Base-by-base conservation (phyloP, 352 stramenopile species). In the Globisporangium spiculum region DNA sequence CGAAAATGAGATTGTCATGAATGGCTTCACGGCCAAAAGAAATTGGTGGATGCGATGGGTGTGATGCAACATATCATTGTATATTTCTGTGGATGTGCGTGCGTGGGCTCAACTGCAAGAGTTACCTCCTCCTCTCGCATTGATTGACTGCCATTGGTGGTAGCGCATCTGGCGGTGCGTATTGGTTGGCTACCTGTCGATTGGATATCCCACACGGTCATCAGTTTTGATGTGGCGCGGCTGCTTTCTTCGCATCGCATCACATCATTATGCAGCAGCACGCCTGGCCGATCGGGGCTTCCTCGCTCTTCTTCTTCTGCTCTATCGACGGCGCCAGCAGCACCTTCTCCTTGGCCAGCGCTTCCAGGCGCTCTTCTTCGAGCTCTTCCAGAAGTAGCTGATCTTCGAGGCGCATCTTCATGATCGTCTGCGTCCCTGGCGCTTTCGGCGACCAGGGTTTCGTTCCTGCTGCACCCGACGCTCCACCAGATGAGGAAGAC, bases 231-330 rank as follows among this genome's bases (percentile, higher is more conserved):
- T 65, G 59, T 44, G 14, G n/a, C 41, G 34, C 0, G 26, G 38
- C 41, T 44, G 60, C 41, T 55, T 20, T 26, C 24, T 30, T 18
- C 22, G 30, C 50, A 27, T 27, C 8, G 6, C 26, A 34, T 81
- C 68, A 92, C 80, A 88, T 92, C 65, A 92, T 69, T 41, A 91
- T 52, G 63, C 77, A 82, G 71, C 84, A 91, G 78, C 84, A 92
- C 32, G 70, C 53, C 7, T 67, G 77, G 65, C 69, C 78, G 30
- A 74, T 70, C 30, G 79, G 62, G 1, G 66, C 41, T 7, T 59
- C 57, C 41, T 80, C 68, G 20, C 69, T 50, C 32, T 61, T 46
- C 14, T 59, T 38, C 12, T 66, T 32, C 34, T 50, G 22, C 48
- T 67, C 26, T 27, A 34, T n/a, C 22, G 55, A 41, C 2, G 63